Base-by-base conservation (phyloP, 108 stramenopile genomes). In the Cyclotella kingstonii region DNA sequence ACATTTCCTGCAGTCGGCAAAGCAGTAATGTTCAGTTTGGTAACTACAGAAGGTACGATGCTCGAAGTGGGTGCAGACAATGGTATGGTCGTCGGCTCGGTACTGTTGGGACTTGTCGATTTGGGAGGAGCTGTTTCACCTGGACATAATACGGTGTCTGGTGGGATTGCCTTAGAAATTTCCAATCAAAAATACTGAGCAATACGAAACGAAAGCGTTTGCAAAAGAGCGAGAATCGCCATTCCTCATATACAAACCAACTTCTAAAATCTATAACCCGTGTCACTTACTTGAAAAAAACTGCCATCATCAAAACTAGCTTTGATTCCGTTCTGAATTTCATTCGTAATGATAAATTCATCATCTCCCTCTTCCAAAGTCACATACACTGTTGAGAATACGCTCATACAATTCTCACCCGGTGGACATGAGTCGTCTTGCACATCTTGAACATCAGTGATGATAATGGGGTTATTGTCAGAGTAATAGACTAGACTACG, bases 321-420 rank as follows among this genome's bases (percentile, higher is more conserved):
- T 43, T 60, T 30, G 64, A 87, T 47, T 17, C 81, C 83, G 14
- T 43, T 21, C 36, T 55, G 17, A 22, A 87, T 48, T 23, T 8
- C 57, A 9, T 47, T 18, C 38, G 36, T 26, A 0, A 87, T 66
- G 8, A 27, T 54, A 5, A 34, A 44, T 27, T 53, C 46, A 39
- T 73, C 70, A 55, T 84, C 83, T 11, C 81, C 83, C 14, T 81
- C 73, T 50, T 82, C 81, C 67, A 87, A 46, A 19, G 73, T 44
- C 28, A 84, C 83, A 14, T 60, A 74, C 10, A 76, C 50, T 2
- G 49, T 70, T 0, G 75, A 42, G 17, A 42, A 46, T 7, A 84
- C 82, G 3, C 40, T 49, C 74, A 76, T 76, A 25, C 66, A 76
- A 63, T 62, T 68, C 2, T 55, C 26, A 22, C 55, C 61, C 6